Conservation (phyloP, 345 rosid species). For the Gossypium stocksii region DNA sequence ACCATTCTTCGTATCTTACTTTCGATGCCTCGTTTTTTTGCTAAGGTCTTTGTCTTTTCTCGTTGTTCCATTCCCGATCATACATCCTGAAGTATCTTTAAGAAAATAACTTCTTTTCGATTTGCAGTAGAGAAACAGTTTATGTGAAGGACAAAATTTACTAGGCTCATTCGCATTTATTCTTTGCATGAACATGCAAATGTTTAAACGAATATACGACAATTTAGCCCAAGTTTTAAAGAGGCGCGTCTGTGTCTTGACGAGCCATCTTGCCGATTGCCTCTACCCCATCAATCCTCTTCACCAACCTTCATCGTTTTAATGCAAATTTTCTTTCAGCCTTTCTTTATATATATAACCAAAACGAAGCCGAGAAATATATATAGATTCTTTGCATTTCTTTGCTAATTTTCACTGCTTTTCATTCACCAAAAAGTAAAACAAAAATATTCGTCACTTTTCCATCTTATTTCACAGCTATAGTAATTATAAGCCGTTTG, state of each 20-base stretch:
- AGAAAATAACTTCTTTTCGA: conserved; percentile 26
- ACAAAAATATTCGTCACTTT: conserved; percentile 26
- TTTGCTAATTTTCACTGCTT: background rate
- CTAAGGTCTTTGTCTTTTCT: conserved; percentile 89
- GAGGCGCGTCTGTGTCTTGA: conserved; percentile 92
- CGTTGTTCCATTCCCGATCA: conserved; percentile 88
- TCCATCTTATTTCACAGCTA: conserved; percentile 18
- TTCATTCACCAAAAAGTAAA: background rate
- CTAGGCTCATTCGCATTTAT: background rate
- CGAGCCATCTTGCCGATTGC: conserved; percentile 66
- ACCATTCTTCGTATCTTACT: conserved; percentile 34
- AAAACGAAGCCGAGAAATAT: too few relatives aligned
- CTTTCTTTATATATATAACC: too few relatives aligned
- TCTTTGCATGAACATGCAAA: background rate
- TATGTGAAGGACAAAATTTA: background rate
- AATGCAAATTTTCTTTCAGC: too few relatives aligned
- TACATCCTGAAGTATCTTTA: conserved; percentile 28
- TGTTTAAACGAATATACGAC: background rate
- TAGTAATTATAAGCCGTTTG: conserved; percentile 30
- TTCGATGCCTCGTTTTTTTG: conserved; percentile 90
- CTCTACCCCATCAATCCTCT: conserved; percentile 79
- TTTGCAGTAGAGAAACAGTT: background rate
- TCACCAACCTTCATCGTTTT: background rate
- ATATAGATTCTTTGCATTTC: background rate
- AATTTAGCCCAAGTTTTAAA: conserved; percentile 29